Evolutionary conservation across 2,329 filamentous ascomycete genomes (phyloP).

Genomic region (Pezicula carpinea): DNA sequence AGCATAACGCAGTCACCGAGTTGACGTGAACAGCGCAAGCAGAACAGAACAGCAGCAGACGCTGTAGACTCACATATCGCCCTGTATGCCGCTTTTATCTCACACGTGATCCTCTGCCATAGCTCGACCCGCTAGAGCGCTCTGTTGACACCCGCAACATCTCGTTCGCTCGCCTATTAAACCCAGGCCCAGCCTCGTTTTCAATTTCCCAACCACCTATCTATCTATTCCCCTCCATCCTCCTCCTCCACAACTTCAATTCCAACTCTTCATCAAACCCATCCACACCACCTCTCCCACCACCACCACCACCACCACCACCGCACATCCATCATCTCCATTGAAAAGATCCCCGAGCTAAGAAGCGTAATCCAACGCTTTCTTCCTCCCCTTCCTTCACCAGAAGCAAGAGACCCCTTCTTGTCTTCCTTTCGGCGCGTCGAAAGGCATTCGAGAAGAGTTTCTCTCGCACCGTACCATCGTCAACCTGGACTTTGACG

Average conservation of each 20-base stretch:
- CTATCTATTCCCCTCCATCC: too few species aligned
- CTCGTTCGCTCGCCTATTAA: too few species aligned
- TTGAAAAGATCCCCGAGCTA: constrained; percentile 13
- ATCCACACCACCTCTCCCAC: neutral
- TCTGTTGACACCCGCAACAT: too few species aligned
- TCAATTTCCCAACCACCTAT: too few species aligned
- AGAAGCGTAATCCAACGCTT: constrained; percentile 29
- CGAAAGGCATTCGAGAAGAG: constrained; percentile 67
- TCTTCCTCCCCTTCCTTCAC: constrained; percentile 40
- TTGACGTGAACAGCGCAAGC: too few species aligned
- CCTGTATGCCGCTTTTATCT: too few species aligned
- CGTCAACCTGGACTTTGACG: constrained; percentile 99
- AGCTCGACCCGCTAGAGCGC: too few species aligned
- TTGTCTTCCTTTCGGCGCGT: constrained; percentile 63
- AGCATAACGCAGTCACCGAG: too few species aligned
- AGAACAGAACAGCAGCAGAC: too few species aligned
- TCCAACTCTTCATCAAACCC: neutral
- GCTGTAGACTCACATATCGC: too few species aligned
- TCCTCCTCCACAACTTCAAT: neutral
- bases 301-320: neutral
- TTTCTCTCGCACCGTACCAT: constrained; percentile 61
- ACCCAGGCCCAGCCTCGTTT: too few species aligned
- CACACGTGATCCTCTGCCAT: too few species aligned
- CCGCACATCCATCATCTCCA: constrained; percentile 3
- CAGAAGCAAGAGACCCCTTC: constrained; percentile 62